Evolutionary conservation across 805 yeast genomes (phyloP).

Genomic region (Metschnikowia gelsemii): DNA sequence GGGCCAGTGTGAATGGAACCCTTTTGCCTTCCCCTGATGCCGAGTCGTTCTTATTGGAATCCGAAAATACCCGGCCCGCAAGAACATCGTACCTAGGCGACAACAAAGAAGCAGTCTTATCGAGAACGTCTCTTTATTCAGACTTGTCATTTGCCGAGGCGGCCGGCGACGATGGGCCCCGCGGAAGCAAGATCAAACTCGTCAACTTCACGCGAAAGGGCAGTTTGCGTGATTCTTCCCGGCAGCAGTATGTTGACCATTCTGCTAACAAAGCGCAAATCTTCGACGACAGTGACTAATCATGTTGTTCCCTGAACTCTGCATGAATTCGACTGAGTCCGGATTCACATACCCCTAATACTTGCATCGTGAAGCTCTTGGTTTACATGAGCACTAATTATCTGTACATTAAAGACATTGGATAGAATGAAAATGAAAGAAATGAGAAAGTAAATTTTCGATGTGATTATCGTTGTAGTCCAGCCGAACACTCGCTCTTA

Average conservation of each 20-base stretch:
- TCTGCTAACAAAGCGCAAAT: constrained; percentile 37
- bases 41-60: constrained; percentile 13
- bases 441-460: background rate
- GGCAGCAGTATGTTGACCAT: constrained; percentile 30
- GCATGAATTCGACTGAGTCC: constrained; percentile 6
- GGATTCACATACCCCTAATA: background rate
- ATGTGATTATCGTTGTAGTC: no score
- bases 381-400: background rate
- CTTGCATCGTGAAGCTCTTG: constrained; percentile 1
- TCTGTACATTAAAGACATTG: constrained; percentile 1
- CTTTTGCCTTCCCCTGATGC: constrained; percentile 15
- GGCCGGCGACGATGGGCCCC: constrained; percentile 4
- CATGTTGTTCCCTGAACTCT: background rate
- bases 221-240: constrained; percentile 41
- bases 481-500: no score
- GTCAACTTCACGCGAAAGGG: constrained; percentile 49
- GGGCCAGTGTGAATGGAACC: constrained; percentile 5
- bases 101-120: background rate
- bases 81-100: background rate
- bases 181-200: constrained; percentile 37
- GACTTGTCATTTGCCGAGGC: constrained; percentile 12
- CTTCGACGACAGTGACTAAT: constrained; percentile 31
- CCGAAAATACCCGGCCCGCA: background rate
- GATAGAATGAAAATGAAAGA: background rate
- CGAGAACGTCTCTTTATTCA: constrained; percentile 15